A percentile compares a stretch with the other conserved stretches of the same genome.
Evolutionary conservation across 2,329 filamentous ascomycete genomes (phyloP).

Genomic region (Pseudogymnoascus sp.): DNA sequence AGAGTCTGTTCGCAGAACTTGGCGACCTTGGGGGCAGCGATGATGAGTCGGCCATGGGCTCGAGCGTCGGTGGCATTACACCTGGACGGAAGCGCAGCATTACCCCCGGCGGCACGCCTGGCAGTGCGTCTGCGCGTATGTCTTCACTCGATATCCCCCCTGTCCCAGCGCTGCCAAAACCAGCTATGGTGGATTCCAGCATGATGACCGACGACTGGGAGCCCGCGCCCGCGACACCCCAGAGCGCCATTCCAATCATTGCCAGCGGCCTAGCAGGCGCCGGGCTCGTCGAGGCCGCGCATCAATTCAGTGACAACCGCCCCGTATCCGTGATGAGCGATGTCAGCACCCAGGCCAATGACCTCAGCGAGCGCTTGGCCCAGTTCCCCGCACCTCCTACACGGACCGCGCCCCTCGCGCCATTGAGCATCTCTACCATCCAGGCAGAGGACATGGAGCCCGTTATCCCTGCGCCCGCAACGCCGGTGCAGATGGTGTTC

Average conservation of each 20-base stretch:
- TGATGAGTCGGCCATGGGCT: constrained; percentile 48
- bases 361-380: constrained; percentile 44
- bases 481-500: constrained; percentile 28
- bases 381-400: constrained; percentile 49
- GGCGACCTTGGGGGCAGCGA: constrained; percentile 68
- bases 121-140: constrained; percentile 19
- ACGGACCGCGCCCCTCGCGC: constrained; percentile 25
- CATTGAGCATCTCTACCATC: constrained; percentile 26
- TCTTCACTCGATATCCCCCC: constrained; percentile 36
- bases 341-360: constrained; percentile 8
- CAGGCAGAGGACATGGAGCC: constrained; percentile 30
- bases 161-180: constrained; percentile 41
- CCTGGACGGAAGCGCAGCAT: constrained; percentile 42
- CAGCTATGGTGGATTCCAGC: constrained; percentile 50
- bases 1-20: constrained; percentile 87
- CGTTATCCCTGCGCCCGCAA: not conserved
- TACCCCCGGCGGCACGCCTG: constrained; percentile 39
- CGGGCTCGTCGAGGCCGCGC: constrained; percentile 17
- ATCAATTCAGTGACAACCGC: constrained; percentile 11
- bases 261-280: constrained; percentile 12
- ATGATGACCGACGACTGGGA: constrained; percentile 55
- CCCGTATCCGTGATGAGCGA: constrained; percentile 13
- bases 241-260: constrained; percentile 18
- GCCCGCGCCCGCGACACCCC: constrained; percentile 24
- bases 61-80: constrained; percentile 28